Evolutionary conservation across 1,284 basidiomycete genomes (phyloP), one percentile per base, ranked within the genome.

Genomic region (Marasmius sp.): DNA sequence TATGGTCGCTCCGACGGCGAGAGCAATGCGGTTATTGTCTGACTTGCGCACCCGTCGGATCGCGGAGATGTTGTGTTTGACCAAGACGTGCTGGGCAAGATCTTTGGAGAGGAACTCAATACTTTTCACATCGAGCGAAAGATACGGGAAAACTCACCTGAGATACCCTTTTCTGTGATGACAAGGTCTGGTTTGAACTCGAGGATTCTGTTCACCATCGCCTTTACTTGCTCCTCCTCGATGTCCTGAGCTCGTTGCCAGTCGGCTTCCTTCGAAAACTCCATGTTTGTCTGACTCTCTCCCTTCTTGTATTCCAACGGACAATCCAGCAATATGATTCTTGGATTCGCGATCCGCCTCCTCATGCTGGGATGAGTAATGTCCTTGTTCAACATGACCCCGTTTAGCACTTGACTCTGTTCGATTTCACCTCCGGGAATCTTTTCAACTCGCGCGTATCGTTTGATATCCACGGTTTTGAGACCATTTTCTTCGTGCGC

Each of bases 231-330:
- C 77, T 98, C 94, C 79, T 99, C 97, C 79, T 99, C 97, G 66
- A 98, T 95, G 74, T 95, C 89, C 74, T 98, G 89, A 39, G 95
- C 91, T 60, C 93, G 81, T 66, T 92, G 91, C 94, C 95, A 99
- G 75, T 99, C 96, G 50, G 86, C 85, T 79, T 97, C 96, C 75
- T 93, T 94, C 39, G 90, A 90, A 69, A 99, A 95, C 79, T 99
- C 97, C 81, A 99, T 99, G 77, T 98, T 98, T 65, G 97, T 99
- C 78, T 99, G 97, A 65, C 86, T 90, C 81, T 99, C 97, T 50
- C 97, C 97, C 84, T 98, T 99, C 81, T 98, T 99, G 82, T 99
- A 98, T 80, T 99, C 97, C 61, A 98, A 79, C 16, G 97, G 95
- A 77, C 96, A 99, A 77, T 99, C 97, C 60, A 99, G 82, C 53